Base-by-base conservation (phyloP, 164 flowering plant species). In the Vitis amurensis region DNA sequence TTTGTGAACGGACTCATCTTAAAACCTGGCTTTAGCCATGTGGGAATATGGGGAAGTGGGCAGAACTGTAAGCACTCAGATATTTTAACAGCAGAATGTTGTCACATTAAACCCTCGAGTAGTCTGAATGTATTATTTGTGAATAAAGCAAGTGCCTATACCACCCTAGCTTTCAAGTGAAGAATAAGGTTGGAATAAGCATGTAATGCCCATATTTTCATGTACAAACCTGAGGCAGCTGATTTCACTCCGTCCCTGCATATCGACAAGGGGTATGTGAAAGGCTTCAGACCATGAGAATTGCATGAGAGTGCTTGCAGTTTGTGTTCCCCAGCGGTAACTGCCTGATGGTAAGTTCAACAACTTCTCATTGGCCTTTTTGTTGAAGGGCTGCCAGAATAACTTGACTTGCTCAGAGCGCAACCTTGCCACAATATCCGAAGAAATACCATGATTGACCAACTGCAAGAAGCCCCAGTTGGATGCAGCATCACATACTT, bases 241-340 rank as follows among this genome's bases (percentile, higher is more conserved):
- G 73, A 7, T 15, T 9, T 69, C 72, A 27, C 60, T 74, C 15
- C 74, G 51, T 8, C 52, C 61, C 6, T 77, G 68, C 53, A 80
- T 55, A 64, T 84, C 84, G 3, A 74, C 23, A 8, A 89, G 58
- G 49, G 88, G 81, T 0, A 93, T 80, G 62, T 91, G 96, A 68
- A 89, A 88, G 1, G 98, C 93, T 75, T 93, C 98, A 0, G 91
- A 89, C 98, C 96, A 93, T 8, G 85, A 79, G 5, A 91, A 73
- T 68, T 91, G 93, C 49, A 27, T 58, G 27, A 81, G 57, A 57
- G 78, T 74, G 53, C 85, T 85, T 9, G 96, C 91, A 1, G 70
- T 58, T 1, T 91, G 92, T 16, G 90, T 76, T 0, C 96, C 96
- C 93, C 94, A 91, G 0, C 94, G 85, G 73, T 93, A 93, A 71